Base-by-base conservation (phyloP, 2,329 filamentous ascomycete species). In the Salinomyces thailandicus region DNA sequence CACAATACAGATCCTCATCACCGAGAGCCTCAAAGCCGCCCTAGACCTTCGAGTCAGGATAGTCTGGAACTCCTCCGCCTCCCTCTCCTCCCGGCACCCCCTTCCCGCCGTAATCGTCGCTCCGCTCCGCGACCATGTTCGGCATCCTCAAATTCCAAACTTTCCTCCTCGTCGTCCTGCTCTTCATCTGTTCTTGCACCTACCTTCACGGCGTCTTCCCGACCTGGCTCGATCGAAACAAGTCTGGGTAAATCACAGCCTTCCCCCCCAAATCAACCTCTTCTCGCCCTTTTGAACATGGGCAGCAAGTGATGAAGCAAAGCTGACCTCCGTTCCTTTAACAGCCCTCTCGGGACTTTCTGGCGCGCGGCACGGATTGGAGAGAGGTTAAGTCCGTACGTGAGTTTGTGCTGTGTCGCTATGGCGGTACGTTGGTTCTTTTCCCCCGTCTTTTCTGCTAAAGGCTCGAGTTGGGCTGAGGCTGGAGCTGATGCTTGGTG, bases 101-200 rank as follows among this genome's bases (percentile, higher is more conserved):
- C n/a, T n/a, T n/a, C n/a, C n/a, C n/a, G n/a, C n/a, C n/a, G n/a
- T n/a, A n/a, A n/a, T n/a, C n/a, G n/a, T n/a, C n/a, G n/a, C n/a
- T n/a, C n/a, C n/a, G n/a, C n/a, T n/a, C n/a, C 17, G 16, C 17
- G 5, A 95, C 20, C 11, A 55, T 55, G 91, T 83, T 91, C 41
- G 91, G 91, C 37, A 81, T 98, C 55, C 95, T 98, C 79, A 96
- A 96, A 68, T 96, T 98, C 70, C 86, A 95, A 64, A 93, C 86
- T 41, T 81, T 96, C 51, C 76, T 98, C 52, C 77, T 96, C 53
- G 89, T 95, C 49, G 78, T 98, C 54, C 78, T 98, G 35, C 81
- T 98, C 50, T 77, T 93, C 51, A 93, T 96, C 58, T 98, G 91
- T 73, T 95, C 91, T 39, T 87, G 84, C 62, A 79, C 91, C 44